Evolutionary conservation across 768 basidiomycete genomes (phyloP).

Genomic region (Trametes elegans): DNA sequence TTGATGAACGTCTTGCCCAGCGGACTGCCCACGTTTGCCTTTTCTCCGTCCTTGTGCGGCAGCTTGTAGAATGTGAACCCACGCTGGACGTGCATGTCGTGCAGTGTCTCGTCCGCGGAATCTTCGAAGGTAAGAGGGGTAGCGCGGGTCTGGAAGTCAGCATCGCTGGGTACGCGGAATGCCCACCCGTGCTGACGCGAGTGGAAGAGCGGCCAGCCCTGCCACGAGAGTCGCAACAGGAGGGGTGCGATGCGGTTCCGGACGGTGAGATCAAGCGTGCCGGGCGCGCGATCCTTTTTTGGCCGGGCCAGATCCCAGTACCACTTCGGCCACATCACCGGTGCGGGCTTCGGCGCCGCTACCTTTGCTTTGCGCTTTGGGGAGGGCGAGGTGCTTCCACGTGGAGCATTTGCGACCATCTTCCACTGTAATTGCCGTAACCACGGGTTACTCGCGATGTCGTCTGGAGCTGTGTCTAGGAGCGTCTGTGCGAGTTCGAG

Average conservation of each 20-base stretch:
- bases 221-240: conserved; percentile 85
- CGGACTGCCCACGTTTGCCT: conserved; percentile 93
- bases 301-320: conserved; percentile 87
- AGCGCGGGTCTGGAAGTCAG: conserved; percentile 45
- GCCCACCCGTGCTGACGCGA: conserved; percentile 91
- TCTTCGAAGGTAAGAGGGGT: conserved; percentile 45
- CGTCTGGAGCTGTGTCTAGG: conserved; percentile 19
- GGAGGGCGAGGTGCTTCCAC: neutral
- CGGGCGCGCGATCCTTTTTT: conserved; percentile 62
- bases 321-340: conserved; percentile 91
- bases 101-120: conserved; percentile 56
- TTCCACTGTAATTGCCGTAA: conserved; percentile 70
- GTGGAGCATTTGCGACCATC: conserved; percentile 19
- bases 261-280: conserved; percentile 80
- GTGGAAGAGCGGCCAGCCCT: conserved; percentile 78
- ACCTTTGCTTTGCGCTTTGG: conserved; percentile 13
- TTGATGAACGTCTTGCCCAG: conserved; percentile 88
- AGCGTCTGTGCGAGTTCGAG: conserved; percentile 40
- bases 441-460: conserved; percentile 47
- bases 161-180: conserved; percentile 63
- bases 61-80: conserved; percentile 82
- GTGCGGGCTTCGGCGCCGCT: conserved; percentile 31
- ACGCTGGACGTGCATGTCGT: conserved; percentile 45
- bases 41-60: conserved; percentile 94
- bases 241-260: conserved; percentile 82